Conservation (phyloP, 2,329 filamentous ascomycete species). For the Leptographium procerum region DNA sequence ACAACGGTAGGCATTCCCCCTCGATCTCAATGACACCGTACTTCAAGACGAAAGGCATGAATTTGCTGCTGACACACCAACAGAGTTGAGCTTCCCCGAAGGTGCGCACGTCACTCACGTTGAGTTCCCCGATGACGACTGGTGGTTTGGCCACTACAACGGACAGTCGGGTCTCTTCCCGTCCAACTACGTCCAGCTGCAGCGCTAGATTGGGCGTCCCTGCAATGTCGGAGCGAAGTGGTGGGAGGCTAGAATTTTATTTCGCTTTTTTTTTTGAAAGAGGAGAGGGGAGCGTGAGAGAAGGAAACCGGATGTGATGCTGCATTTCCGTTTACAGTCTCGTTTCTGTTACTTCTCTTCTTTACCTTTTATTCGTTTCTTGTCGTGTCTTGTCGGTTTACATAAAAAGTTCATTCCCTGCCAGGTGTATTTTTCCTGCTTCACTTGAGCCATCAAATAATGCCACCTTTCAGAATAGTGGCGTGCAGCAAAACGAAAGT, state of each 20-base stretch:
- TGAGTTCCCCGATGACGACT: slow-evolving; percentile 96
- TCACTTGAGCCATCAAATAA: background rate
- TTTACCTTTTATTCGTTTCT: background rate
- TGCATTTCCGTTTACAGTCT: background rate
- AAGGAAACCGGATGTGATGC: too few species aligned
- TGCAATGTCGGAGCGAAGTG: background rate
- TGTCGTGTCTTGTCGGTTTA: slow-evolving; percentile 2
- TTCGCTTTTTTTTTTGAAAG: background rate
- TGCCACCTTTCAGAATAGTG: background rate
- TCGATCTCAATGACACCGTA: too few species aligned
- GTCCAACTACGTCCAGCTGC: slow-evolving; percentile 56
- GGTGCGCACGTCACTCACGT: slow-evolving; percentile 70
- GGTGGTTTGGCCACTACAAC: slow-evolving; percentile 87
- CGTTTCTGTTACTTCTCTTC: background rate
- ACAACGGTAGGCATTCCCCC: slow-evolving; percentile 70
- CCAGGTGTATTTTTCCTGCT: background rate
- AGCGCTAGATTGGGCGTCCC: slow-evolving; percentile 15
- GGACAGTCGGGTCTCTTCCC: slow-evolving; percentile 78
- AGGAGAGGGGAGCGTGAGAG: background rate
- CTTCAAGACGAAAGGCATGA: too few species aligned
- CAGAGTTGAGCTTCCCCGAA: slow-evolving; percentile 74
- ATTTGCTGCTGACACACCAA: slow-evolving; percentile 27
- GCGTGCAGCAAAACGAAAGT: too few species aligned
- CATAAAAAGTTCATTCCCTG: slow-evolving; percentile 3
- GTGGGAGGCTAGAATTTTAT: background rate